These are phyloP conservation scores for Cucumis cinereus DNA, from an alignment of 306 rosid species.

Conservation along the genomic window DNA sequence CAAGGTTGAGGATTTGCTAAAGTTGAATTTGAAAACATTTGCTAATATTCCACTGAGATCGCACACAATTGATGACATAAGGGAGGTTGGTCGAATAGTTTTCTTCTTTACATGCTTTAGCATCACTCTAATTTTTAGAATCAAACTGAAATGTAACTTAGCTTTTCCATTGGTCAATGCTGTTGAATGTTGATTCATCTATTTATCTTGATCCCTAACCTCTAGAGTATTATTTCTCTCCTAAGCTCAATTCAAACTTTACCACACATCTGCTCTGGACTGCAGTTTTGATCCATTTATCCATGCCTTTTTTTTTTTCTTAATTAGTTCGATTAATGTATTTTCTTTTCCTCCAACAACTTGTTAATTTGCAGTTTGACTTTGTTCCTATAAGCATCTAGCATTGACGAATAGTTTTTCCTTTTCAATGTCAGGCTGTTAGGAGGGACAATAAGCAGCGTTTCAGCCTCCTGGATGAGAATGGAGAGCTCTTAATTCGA, in stretches of 20 bases:
- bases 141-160: not conserved
- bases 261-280: not conserved
- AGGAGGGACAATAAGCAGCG: constrained; percentile 81
- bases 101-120: not conserved
- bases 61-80: constrained; percentile 68
- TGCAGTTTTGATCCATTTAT: not conserved
- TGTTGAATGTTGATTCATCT: not conserved
- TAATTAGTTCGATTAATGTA: not conserved
- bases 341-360: not conserved
- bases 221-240: not conserved
- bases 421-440: constrained; percentile 55
- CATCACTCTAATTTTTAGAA: not conserved
- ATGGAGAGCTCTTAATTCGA: constrained; percentile 65
- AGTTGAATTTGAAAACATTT: constrained; percentile 62
- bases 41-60: constrained; percentile 61
- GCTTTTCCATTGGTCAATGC: not conserved
- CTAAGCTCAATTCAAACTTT: not conserved
- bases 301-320: not conserved
- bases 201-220: not conserved
- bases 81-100: constrained; percentile 45
- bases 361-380: not conserved
- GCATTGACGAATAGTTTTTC: not conserved
- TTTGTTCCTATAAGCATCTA: not conserved
- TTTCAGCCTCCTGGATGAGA: constrained; percentile 68
- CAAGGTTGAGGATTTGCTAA: constrained; percentile 61